Conservation (phyloP, 768 basidiomycete genomes). For the Boletus rubescentipes region DNA sequence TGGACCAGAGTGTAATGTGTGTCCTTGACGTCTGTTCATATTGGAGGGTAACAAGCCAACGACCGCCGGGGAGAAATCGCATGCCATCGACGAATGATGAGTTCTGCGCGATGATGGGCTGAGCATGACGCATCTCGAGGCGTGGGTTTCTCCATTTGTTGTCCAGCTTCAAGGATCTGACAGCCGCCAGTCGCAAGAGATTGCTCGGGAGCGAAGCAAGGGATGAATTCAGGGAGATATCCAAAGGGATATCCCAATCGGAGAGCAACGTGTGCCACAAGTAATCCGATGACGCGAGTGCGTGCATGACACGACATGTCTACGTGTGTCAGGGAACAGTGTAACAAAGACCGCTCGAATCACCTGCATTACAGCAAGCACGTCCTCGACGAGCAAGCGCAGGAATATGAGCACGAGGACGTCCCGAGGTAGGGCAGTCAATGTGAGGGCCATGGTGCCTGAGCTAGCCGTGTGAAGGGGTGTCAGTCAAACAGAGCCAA, state of each 20-base stretch:
- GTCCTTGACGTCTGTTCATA: conserved; percentile 35
- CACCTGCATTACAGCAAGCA: conserved; percentile 52
- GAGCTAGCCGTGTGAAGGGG: conserved; percentile 1
- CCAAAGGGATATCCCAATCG: conserved; percentile 37
- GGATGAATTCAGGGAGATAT: conserved; percentile 38
- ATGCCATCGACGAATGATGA: conserved; percentile 44
- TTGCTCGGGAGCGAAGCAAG: conserved; percentile 36
- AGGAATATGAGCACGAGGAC: conserved; percentile 40
- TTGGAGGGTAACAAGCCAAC: conserved; percentile 49
- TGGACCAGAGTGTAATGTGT: conserved; percentile 45
- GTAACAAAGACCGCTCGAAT: conserved; percentile 7
- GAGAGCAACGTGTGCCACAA: conserved; percentile 49
- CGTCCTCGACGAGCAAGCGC: conserved; percentile 37
- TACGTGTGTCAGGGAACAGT: conserved; percentile 32
- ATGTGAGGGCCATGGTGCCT: not conserved
- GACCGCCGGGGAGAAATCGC: conserved; percentile 46
- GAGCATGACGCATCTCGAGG: conserved; percentile 37
- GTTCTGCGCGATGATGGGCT: conserved; percentile 34
- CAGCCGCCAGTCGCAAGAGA: conserved; percentile 41
- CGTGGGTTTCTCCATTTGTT: conserved; percentile 45
- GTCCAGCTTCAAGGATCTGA: conserved; percentile 49
- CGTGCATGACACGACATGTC: conserved; percentile 61
- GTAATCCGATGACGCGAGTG: conserved; percentile 50
- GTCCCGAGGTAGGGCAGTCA: conserved; percentile 43
- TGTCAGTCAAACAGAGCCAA: conserved; percentile 29